Evolutionary conservation across 2,329 filamentous ascomycete genomes (phyloP).

Genomic region (Sporothrix variecibatus): DNA sequence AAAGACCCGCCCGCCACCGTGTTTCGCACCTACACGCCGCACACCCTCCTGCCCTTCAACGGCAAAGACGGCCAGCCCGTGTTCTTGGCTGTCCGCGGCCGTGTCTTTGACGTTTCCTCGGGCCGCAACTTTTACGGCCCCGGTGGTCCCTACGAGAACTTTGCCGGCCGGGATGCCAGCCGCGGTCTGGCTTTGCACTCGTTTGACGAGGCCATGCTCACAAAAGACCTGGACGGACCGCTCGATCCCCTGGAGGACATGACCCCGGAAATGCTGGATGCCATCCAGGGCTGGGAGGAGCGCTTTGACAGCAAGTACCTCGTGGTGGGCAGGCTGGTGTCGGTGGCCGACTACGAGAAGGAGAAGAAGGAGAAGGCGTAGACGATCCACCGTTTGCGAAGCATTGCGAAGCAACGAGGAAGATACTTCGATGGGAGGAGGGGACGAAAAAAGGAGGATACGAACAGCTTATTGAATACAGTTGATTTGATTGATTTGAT

Average conservation of each 20-base stretch:
- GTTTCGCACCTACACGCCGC: constrained; percentile 72
- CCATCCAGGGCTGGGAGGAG: constrained; percentile 88
- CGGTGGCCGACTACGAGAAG: constrained; percentile 45
- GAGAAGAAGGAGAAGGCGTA: constrained; percentile 17
- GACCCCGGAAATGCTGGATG: constrained; percentile 74
- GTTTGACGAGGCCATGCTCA: constrained; percentile 95
- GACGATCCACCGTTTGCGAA: not conserved
- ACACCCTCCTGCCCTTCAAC: constrained; percentile 81
- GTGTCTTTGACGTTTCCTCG: constrained; percentile 84
- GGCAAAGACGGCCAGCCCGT: constrained; percentile 73
- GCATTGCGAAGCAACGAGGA: not conserved
- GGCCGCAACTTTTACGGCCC: constrained; percentile 96
- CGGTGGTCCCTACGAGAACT: constrained; percentile 92
- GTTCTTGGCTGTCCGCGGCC: constrained; percentile 87
- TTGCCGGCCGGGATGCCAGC: constrained; percentile 88
- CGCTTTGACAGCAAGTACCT: constrained; percentile 92
- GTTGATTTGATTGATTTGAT: not conserved
- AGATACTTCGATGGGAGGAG: not conserved
- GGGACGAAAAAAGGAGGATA: not conserved
- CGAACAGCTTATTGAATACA: not conserved
- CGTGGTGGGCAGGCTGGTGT: constrained; percentile 84
- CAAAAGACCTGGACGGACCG: constrained; percentile 81
- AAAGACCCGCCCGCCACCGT: constrained; percentile 59
- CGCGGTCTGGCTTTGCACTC: constrained; percentile 86
- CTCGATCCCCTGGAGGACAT: constrained; percentile 76